Conservation (phyloP, 805 yeast species). For the Priceomyces fermenticarens region DNA sequence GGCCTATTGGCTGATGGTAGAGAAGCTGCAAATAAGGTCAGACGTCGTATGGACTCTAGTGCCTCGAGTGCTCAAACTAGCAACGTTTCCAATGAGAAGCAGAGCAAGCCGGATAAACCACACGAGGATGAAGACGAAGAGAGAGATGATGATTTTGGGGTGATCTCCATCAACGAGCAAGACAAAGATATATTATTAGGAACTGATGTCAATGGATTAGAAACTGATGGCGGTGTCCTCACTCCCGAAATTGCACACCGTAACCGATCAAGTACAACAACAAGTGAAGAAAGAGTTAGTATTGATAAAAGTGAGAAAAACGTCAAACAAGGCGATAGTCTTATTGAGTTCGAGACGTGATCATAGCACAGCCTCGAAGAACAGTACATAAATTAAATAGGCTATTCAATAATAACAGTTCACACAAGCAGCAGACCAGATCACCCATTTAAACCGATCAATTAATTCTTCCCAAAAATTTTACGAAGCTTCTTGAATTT, state of each 20-base stretch:
- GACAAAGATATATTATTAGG: constrained; percentile 50
- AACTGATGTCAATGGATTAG: constrained; percentile 44
- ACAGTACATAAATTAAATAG: constrained; percentile 1
- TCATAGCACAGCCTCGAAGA: constrained; percentile 1
- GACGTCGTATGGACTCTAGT: constrained; percentile 79
- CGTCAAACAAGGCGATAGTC: constrained; percentile 16
- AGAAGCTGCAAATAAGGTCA: constrained; percentile 85
- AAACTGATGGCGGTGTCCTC: constrained; percentile 3
- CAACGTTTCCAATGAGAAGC: constrained; percentile 10
- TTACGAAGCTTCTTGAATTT: constrained; percentile 37
- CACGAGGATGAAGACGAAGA: constrained; percentile 43
- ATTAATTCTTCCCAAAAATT: constrained; percentile 31
- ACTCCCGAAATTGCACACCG: background rate
- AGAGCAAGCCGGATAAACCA: constrained; percentile 22
- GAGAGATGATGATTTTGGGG: constrained; percentile 44
- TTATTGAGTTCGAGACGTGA: constrained; percentile 45
- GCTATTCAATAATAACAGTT: background rate
- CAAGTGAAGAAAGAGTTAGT: constrained; percentile 9
- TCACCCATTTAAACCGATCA: background rate
- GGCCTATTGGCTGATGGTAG: constrained; percentile 90
- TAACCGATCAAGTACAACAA: background rate
- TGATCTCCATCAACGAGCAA: constrained; percentile 36
- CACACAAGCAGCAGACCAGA: background rate
- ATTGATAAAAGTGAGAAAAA: background rate
- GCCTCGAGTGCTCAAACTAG: constrained; percentile 32